Conservation (phyloP, 148 eudicot genomes). For the Mesembryanthemum crystallinum region DNA sequence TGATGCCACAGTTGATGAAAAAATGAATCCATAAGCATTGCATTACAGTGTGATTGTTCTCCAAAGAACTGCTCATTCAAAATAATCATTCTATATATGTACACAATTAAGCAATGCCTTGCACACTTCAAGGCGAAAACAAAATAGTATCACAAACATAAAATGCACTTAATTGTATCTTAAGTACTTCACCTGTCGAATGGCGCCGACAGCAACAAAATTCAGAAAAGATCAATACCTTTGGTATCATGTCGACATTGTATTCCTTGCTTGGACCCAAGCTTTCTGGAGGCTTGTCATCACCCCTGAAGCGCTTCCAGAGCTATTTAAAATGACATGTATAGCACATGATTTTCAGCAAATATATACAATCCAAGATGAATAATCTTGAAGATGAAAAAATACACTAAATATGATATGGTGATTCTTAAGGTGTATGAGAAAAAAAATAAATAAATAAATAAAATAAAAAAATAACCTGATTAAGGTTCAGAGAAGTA, state of each 20-base stretch:
- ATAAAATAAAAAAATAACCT: constrained; percentile 55
- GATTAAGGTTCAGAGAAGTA: constrained; percentile 63
- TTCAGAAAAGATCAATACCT: constrained; percentile 38
- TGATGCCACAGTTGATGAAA: too few relatives aligned
- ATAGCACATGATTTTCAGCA: not conserved
- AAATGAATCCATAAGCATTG: too few relatives aligned
- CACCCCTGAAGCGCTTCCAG: constrained; percentile 76
- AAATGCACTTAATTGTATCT: too few relatives aligned
- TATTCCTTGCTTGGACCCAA: constrained; percentile 75
- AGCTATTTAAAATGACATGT: constrained; percentile 33
- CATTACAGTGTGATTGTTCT: too few relatives aligned
- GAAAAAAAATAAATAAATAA: too few relatives aligned
- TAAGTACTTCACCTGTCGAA: too few relatives aligned
- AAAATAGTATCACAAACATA: too few relatives aligned
- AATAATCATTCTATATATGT: too few relatives aligned
- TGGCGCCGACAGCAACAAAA: too few relatives aligned
- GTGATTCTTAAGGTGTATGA: not conserved
- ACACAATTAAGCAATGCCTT: not conserved
- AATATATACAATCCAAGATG: not conserved
- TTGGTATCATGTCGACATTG: constrained; percentile 87
- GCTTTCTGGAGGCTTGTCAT: constrained; percentile 50
- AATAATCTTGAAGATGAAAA: too few relatives aligned
- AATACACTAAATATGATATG: not conserved
- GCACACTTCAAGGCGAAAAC: not conserved
- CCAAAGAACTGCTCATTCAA: too few relatives aligned